Evolutionary conservation across 176 grass and related monocot species (phyloP), one percentile per base, ranked within the genome.

Genomic region (Cymbopogon citratus): DNA sequence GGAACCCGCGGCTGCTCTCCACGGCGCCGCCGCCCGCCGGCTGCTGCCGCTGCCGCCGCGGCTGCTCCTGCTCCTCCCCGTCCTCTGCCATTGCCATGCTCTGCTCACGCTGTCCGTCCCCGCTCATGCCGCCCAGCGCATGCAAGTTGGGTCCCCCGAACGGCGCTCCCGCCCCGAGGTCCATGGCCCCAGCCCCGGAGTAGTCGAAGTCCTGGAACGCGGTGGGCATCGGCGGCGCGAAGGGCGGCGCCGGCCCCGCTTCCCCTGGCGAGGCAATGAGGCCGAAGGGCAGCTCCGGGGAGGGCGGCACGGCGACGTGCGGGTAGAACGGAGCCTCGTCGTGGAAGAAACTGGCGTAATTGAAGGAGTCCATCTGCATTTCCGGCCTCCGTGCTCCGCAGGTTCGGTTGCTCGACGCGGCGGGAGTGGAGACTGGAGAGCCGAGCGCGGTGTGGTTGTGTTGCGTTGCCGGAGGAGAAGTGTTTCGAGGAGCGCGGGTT

Each of bases 1-100:
- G 87, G 85, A 95, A 98, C 45, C 92, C 96, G 16, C 96, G 88
- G 82, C 92, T 98, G 34, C 67, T 84, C 90, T 90, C 92, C 21
- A 82, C 60, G 60, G 56, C 54, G 56, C 54, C 3, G 21, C 23
- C 25, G 39, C 28, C 68, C 5, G 29, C 11, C 29, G 16, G 40
- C 29, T 15, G 35, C 14, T 6, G 36, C 27, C 0, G 26, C 63
- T 0, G 36, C 39, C 2, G 48, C n/a, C 0, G 39, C 52, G 0
- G 31, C 75, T 44, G 31, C 75, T 44, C 49, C 52, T 28, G 51
- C 23, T 21, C 18, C 62, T 69, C 75, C 71, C 12, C 71, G 29
- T 59, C 48, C 18, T 24, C 7, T n/a, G 0, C 71, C 72, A 73
- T 73, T 73, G 57, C 5, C 59, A 64, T 61, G 16, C 28, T 18